Percentiles rank a stretch among this genome's conserved stretches.
These are phyloP conservation scores for Venturia asperata DNA, from an alignment of 2,329 filamentous ascomycete genomes.

Conservation along the genomic window DNA sequence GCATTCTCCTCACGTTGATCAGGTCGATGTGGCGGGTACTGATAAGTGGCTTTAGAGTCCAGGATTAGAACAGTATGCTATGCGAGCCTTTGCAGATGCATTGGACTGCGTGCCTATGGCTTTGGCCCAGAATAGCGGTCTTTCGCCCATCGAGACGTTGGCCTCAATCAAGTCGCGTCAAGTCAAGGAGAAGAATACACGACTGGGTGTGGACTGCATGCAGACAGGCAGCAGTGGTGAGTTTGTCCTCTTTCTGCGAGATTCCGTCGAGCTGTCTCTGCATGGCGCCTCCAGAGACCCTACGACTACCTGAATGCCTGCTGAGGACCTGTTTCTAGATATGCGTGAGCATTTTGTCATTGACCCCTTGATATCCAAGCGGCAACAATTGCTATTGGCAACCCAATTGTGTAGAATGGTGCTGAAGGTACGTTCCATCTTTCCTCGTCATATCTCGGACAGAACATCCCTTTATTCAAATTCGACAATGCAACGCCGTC, in stretches of 20 bases:
- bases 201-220: slow-evolving; percentile 97
- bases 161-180: slow-evolving; percentile 95
- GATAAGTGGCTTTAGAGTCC: slow-evolving; percentile 53
- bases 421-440: slow-evolving; percentile 58
- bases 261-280: not conserved
- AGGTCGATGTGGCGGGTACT: not conserved
- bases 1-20: slow-evolving; percentile 17
- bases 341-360: slow-evolving; percentile 99
- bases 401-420: slow-evolving; percentile 98
- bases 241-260: slow-evolving; percentile 25
- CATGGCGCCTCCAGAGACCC: not conserved
- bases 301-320: not conserved
- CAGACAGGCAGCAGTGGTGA: slow-evolving; percentile 77
- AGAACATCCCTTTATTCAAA: not conserved
- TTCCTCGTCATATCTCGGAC: not conserved
- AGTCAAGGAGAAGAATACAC: slow-evolving; percentile 73
- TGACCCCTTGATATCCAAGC: slow-evolving; percentile 95
- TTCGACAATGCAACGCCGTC: not conserved
- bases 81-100: slow-evolving; percentile 95
- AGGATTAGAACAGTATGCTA: slow-evolving; percentile 97
- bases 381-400: slow-evolving; percentile 90
- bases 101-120: slow-evolving; percentile 92
- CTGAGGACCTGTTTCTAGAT: slow-evolving; percentile 43
- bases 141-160: slow-evolving; percentile 92
- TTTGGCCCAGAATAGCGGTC: slow-evolving; percentile 90